Evolutionary conservation across 768 basidiomycete genomes (phyloP).

Genomic region (Lactarius akahatsu): DNA sequence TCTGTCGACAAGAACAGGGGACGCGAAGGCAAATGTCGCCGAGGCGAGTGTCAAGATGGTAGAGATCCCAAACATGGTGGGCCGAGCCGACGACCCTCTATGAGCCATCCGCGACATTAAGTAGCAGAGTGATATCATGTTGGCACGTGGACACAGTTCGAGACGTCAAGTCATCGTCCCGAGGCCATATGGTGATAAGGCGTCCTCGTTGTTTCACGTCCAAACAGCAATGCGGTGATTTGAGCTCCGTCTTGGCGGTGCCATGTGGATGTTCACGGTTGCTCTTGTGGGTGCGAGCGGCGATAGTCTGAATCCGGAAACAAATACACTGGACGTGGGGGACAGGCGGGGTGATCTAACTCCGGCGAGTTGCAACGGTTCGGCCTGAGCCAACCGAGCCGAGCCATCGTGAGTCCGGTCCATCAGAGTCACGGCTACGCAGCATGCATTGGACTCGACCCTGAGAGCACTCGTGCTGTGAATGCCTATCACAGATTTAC

Average conservation of each 20-base stretch:
- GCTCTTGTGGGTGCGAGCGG: background rate
- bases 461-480: background rate
- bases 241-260: background rate
- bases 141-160: background rate
- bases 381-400: too few species aligned
- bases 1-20: conserved; percentile 1
- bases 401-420: background rate
- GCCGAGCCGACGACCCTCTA: background rate
- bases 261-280: background rate
- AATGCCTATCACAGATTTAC: conserved; percentile 37
- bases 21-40: background rate
- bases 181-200: background rate
- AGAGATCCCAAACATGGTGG: conserved; percentile 2
- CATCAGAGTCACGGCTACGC: background rate
- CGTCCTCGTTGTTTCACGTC: background rate
- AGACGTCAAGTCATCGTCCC: background rate
- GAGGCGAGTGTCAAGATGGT: conserved; percentile 1
- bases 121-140: background rate
- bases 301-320: background rate
- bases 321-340: background rate
- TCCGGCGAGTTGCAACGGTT: background rate
- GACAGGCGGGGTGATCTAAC: background rate
- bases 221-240: background rate
- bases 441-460: background rate
- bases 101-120: background rate